Evolutionary conservation across 2,329 filamentous ascomycete genomes (phyloP).

Genomic region (Dendryphion nanum): DNA sequence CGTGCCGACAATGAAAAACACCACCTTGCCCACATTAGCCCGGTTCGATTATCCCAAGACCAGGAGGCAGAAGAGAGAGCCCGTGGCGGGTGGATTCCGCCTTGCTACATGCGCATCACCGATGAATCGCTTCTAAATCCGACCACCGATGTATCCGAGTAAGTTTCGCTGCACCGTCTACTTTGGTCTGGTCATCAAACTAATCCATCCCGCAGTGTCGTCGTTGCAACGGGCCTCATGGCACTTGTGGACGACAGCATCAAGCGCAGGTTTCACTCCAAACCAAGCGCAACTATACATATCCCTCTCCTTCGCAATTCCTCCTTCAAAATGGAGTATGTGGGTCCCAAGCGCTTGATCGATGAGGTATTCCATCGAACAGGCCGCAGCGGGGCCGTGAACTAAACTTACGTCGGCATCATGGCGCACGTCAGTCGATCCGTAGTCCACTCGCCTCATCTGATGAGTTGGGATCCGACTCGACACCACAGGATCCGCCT

Average conservation of each 20-base stretch:
- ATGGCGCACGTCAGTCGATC: conserved; percentile 18
- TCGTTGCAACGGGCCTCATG: conserved; percentile 86
- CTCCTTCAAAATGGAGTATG: conserved; percentile 58
- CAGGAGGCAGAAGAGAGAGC: conserved; percentile 70
- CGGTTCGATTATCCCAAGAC: conserved; percentile 69
- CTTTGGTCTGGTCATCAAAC: conserved; percentile 6
- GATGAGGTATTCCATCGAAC: conserved; percentile 62
- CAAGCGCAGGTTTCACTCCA: conserved; percentile 69
- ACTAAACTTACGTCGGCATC: conserved; percentile 27
- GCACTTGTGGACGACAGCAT: conserved; percentile 90
- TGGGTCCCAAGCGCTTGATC: conserved; percentile 62
- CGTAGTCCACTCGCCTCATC: conserved; percentile 5
- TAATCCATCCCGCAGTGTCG: conserved; percentile 58
- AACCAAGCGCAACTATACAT: conserved; percentile 51
- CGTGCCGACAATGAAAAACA: conserved; percentile 61
- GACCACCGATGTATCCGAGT: conserved; percentile 84
- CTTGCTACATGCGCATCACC: conserved; percentile 86
- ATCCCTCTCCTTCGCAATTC: conserved; percentile 51
- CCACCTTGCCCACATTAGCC: conserved; percentile 79
- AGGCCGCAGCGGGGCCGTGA: conserved; percentile 14
- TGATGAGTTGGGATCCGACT: too few relatives aligned
- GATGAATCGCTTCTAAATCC: conserved; percentile 68
- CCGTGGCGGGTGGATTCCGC: conserved; percentile 86
- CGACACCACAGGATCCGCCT: too few relatives aligned
- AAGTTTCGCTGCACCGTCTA: conserved; percentile 44